A percentile compares a stretch with the other conserved stretches of the same genome.
These are phyloP conservation scores for Beauveria asiatica DNA, from an alignment of 2,329 filamentous ascomycete species.

Conservation along the genomic window DNA sequence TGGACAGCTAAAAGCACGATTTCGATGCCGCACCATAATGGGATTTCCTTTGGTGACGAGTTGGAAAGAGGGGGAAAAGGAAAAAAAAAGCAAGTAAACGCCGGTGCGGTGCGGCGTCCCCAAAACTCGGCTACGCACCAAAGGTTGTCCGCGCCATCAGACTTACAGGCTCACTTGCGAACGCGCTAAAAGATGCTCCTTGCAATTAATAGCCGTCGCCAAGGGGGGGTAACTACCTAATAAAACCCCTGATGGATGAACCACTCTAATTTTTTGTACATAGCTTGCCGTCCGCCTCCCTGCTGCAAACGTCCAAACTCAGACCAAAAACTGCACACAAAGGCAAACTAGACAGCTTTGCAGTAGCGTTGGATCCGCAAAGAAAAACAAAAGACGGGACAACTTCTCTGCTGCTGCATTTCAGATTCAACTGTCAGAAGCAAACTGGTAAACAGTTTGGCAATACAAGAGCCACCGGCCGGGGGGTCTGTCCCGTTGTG, in stretches of 20 bases:
- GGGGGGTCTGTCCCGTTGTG: too few species aligned
- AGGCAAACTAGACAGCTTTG: too few species aligned
- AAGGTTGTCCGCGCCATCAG: not conserved
- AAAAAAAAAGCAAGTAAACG: not conserved
- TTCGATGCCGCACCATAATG: not conserved
- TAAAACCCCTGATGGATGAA: constrained; percentile 3
- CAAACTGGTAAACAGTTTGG: too few species aligned
- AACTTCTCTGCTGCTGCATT: too few species aligned
- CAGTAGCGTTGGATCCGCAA: too few species aligned
- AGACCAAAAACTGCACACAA: too few species aligned
- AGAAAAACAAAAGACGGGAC: too few species aligned
- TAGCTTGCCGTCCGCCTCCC: not conserved
- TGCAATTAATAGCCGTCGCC: constrained; percentile 8
- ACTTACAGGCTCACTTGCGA: not conserved
- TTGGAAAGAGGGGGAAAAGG: too few species aligned
- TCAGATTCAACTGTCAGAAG: too few species aligned
- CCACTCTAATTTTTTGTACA: constrained; percentile 5
- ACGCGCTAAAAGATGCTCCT: not conserved
- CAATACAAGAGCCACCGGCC: too few species aligned
- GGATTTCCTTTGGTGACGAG: not conserved
- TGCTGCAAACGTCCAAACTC: too few species aligned
- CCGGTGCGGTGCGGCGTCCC: not conserved
- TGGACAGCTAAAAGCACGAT: not conserved
- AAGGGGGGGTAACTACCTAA: not conserved
- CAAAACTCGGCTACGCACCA: not conserved